A percentile compares a stretch with the other conserved stretches of the same genome.
These are phyloP conservation scores for Globisporangium perplexum DNA, from an alignment of 352 stramenopile species.

Conservation along the genomic window DNA sequence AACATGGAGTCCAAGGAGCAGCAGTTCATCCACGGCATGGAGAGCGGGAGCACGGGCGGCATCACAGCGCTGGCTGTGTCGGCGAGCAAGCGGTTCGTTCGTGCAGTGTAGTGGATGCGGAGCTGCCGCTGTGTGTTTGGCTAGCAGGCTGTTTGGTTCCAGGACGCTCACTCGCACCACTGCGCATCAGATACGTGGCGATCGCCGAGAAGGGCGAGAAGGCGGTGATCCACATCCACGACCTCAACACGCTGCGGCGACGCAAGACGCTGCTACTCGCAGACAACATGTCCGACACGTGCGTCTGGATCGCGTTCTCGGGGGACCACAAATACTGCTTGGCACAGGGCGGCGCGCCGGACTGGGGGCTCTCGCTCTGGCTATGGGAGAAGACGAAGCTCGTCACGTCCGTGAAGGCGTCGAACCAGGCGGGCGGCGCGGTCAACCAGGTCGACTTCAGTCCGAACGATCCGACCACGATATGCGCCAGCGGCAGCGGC, in stretches of 20 bases:
- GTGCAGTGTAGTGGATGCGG: too few species aligned
- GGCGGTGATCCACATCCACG: slow-evolving; percentile 88
- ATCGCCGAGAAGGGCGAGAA: slow-evolving; percentile 84
- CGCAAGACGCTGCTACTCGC: slow-evolving; percentile 79
- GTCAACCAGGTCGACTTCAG: slow-evolving; percentile 90
- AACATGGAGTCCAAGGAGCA: slow-evolving; percentile 89
- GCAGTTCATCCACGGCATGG: slow-evolving; percentile 87
- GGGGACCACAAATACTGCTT: slow-evolving; percentile 89
- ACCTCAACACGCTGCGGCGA: slow-evolving; percentile 78
- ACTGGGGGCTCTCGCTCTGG: slow-evolving; percentile 91
- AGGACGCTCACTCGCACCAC: neutral
- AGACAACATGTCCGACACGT: slow-evolving; percentile 79
- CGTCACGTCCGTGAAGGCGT: slow-evolving; percentile 65
- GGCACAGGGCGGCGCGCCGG: slow-evolving; percentile 82
- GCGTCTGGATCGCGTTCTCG: slow-evolving; percentile 84
- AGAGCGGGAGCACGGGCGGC: slow-evolving; percentile 51
- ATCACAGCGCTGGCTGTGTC: slow-evolving; percentile 87
- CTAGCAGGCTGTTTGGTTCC: neutral
- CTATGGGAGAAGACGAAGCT: slow-evolving; percentile 92
- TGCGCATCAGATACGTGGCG: slow-evolving; percentile 58
- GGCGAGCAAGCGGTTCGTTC: slow-evolving; percentile 51
- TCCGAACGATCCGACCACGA: slow-evolving; percentile 70
- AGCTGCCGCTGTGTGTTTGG: neutral
- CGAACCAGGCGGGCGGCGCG: slow-evolving; percentile 53
- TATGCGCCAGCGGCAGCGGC: slow-evolving; percentile 87